phyloP scores from a whole-genome alignment of 1,284 basidiomycete species.

The Leccinum griseonigrum region DNA sequence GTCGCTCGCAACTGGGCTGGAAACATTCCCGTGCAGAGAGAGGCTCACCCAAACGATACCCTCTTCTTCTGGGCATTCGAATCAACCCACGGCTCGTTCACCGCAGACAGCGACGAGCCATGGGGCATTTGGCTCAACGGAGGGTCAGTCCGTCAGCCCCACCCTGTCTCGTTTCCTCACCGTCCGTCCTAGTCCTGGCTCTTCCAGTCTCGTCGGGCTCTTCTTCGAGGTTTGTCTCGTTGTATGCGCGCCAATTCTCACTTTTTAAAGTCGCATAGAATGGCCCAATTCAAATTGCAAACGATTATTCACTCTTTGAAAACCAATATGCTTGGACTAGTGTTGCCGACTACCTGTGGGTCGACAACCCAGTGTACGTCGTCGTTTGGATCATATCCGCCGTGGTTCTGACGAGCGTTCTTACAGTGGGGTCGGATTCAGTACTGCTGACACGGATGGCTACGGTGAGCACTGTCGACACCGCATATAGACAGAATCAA shows the following conservation, averaged over 20 bases:
- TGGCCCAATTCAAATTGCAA: slow-evolving; percentile 58
- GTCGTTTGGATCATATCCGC: not conserved
- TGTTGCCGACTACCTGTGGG: slow-evolving; percentile 66
- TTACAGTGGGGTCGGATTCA: slow-evolving; percentile 56
- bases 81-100: slow-evolving; percentile 57
- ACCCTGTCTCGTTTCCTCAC: not conserved
- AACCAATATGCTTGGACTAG: slow-evolving; percentile 60
- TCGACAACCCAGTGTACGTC: slow-evolving; percentile 70
- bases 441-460: slow-evolving; percentile 59
- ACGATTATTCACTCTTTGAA: slow-evolving; percentile 44
- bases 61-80: slow-evolving; percentile 75
- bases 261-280: slow-evolving; percentile 41
- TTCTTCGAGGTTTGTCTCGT: slow-evolving; percentile 53
- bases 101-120: slow-evolving; percentile 45
- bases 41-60: slow-evolving; percentile 67
- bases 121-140: slow-evolving; percentile 79
- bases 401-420: slow-evolving; percentile 7
- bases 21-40: slow-evolving; percentile 62
- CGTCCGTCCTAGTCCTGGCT: slow-evolving; percentile 51
- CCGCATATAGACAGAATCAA: not conserved
- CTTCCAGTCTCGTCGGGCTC: slow-evolving; percentile 64
- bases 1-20: slow-evolving; percentile 61
- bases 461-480: slow-evolving; percentile 43
- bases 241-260: not conserved
- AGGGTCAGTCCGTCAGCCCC: slow-evolving; percentile 43